Evolutionary conservation across 225 moss, liverwort and hornwort genomes (phyloP), one percentile per base, ranked within the genome.

Genomic region (Sphagnum contortum): DNA sequence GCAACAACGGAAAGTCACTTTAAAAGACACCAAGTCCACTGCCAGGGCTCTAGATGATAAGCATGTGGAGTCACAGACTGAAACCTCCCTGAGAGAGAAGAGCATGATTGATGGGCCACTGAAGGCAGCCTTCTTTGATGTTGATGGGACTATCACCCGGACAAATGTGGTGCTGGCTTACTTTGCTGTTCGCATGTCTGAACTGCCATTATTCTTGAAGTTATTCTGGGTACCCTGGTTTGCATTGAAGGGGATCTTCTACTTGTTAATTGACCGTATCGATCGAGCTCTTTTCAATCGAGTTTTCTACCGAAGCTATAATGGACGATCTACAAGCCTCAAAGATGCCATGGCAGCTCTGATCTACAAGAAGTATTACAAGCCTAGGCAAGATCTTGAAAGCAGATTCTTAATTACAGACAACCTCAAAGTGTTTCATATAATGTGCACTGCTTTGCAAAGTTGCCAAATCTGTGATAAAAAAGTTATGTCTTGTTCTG

Each of bases 121-220:
- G 14, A 80, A 68, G 64, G 80, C 80, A 47, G 80, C 80, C 46
- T 80, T 80, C 57, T 76, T 80, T 61, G 80, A 80, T 48, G 70
- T 80, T 8, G 80, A 80, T 63, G 80, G 80, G 29, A 80, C 80
- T 29, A 76, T 80, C 53, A 80, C 80, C 45, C 80, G 73, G 3
- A 80, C 80, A 44, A 80, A 80, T 60, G 80, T 80, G 49, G 80
- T 80, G 9, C 54, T 73, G 12, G 80, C 80, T 55, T 80, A 73
- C 69, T 73, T 68, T 2, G 66, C 67, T 57, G 61, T 76, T 49
- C 80, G 80, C 3, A 70, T 80, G 73, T 50, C 70, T 14, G 80
- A 80, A 66, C 66, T 80, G 14, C 53, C 67, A 45, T 45, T 70
- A 44, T 29, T 72, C 11, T 64, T 59, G 67, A 73, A 70, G 70